phyloP scores from a whole-genome alignment of 768 basidiomycete species.

The Tylopilus felleus region DNA sequence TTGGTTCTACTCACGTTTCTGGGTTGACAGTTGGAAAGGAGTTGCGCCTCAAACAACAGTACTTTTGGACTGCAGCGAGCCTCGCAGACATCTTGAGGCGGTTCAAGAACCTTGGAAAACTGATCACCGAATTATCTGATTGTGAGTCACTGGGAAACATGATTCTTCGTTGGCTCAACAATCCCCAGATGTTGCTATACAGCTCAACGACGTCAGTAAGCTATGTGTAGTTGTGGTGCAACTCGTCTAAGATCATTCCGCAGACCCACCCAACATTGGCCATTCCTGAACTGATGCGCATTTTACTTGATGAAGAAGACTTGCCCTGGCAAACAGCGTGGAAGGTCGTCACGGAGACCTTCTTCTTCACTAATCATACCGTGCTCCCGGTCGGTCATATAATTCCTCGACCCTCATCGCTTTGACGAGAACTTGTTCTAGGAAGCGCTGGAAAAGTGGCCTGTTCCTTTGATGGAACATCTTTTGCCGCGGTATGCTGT shows the following conservation, averaged over 20 bases:
- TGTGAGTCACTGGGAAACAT: slow-evolving; percentile 42
- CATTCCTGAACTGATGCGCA: slow-evolving; percentile 92
- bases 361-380: slow-evolving; percentile 96
- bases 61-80: slow-evolving; percentile 91
- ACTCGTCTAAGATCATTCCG: slow-evolving; percentile 1
- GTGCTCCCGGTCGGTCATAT: slow-evolving; percentile 69
- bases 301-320: slow-evolving; percentile 90
- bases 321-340: slow-evolving; percentile 81
- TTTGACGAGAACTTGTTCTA: slow-evolving; percentile 22
- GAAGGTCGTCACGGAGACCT: slow-evolving; percentile 84
- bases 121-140: slow-evolving; percentile 78
- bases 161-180: slow-evolving; percentile 3
- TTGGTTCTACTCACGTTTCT: neutral
- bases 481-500: slow-evolving; percentile 68
- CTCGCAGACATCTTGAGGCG: slow-evolving; percentile 87
- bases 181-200: slow-evolving; percentile 74
- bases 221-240: neutral
- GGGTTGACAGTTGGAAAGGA: slow-evolving; percentile 69
- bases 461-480: slow-evolving; percentile 80
- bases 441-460: slow-evolving; percentile 92
- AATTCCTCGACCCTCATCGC: neutral
- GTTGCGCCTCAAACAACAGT: slow-evolving; percentile 92
- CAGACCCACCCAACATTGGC: slow-evolving; percentile 95
- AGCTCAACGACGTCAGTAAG: slow-evolving; percentile 80
- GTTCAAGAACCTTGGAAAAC: slow-evolving; percentile 86